A percentile compares a stretch with the other conserved stretches of the same genome.
These are phyloP conservation scores for Xeromyces bisporus DNA, from an alignment of 495 filamentous ascomycete species.

Conservation along the genomic window DNA sequence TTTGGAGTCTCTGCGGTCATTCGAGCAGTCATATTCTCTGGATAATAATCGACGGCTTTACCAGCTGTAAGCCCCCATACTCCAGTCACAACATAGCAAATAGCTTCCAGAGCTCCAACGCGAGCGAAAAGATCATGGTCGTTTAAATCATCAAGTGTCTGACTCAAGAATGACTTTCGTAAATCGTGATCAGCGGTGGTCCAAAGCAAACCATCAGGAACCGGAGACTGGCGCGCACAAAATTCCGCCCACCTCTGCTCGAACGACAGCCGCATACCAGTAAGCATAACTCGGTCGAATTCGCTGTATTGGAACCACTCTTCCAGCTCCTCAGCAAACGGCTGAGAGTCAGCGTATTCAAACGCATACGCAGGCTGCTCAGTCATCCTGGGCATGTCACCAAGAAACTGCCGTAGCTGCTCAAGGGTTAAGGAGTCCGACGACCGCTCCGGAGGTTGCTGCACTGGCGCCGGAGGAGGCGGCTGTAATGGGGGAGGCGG, in stretches of 20 bases:
- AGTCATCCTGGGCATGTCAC: constrained; percentile 53
- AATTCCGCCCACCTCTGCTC: constrained; percentile 43
- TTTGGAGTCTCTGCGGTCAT: constrained; percentile 23
- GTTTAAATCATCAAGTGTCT: constrained; percentile 24
- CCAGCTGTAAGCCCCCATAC: constrained; percentile 63
- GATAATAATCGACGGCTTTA: constrained; percentile 14
- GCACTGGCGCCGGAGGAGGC: constrained; percentile 36
- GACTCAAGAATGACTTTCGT: constrained; percentile 26
- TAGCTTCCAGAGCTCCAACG: constrained; percentile 49
- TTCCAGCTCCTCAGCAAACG: constrained; percentile 73
- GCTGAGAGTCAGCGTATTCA: constrained; percentile 66
- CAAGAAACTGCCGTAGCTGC: constrained; percentile 65
- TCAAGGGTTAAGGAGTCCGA: constrained; percentile 67
- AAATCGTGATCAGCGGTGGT: constrained; percentile 27
- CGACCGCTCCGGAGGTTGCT: constrained; percentile 27
- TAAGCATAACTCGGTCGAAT: constrained; percentile 51
- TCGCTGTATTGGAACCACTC: constrained; percentile 91
- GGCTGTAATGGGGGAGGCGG: constrained; percentile 44
- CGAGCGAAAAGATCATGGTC: constrained; percentile 35
- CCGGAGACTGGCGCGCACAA: constrained; percentile 16
- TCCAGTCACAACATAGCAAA: constrained; percentile 64
- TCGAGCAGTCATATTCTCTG: constrained; percentile 8
- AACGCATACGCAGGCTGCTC: constrained; percentile 88
- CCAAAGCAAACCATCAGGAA: constrained; percentile 29
- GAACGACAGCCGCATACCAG: constrained; percentile 55